Conservation (phyloP, 805 yeast species). For the Starmerella riodocensis region DNA sequence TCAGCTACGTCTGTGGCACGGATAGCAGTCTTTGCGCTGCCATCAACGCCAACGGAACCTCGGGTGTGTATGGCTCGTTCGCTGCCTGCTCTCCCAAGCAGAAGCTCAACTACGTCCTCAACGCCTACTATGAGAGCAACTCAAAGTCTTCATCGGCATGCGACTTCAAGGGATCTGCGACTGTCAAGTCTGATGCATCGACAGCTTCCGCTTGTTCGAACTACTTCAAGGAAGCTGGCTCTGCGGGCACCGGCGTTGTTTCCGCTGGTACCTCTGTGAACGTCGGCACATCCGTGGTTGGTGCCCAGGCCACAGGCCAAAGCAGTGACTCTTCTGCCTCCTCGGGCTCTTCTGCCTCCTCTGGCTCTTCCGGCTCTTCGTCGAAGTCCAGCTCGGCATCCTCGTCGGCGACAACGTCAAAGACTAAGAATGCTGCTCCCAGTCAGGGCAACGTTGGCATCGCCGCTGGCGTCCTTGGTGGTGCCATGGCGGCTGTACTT, state of each 20-base stretch:
- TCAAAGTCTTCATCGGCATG: constrained; percentile 33
- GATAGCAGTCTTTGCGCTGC: constrained; percentile 52
- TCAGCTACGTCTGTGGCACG: constrained; percentile 42
- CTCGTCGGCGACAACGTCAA: constrained; percentile 27
- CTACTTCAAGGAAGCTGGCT: constrained; percentile 50
- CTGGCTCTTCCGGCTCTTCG: constrained; percentile 19
- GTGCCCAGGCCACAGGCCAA: constrained; percentile 4
- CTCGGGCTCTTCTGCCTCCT: constrained; percentile 9
- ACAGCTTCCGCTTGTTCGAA: constrained; percentile 39
- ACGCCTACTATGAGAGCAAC: constrained; percentile 45
- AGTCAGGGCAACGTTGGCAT: constrained; percentile 18
- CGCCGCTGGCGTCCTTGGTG: constrained; percentile 18
- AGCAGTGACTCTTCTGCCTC: constrained; percentile 9
- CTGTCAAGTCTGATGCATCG: constrained; percentile 33
- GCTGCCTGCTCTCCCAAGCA: constrained; percentile 62
- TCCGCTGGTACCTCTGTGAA: constrained; percentile 24
- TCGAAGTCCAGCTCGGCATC: constrained; percentile 19
- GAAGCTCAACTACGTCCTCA: constrained; percentile 53
- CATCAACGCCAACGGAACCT: constrained; percentile 45
- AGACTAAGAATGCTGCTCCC: constrained; percentile 32
- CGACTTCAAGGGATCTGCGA: constrained; percentile 58
- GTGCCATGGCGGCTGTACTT: constrained; percentile 15
- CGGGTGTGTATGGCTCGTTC: constrained; percentile 59
- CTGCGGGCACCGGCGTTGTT: constrained; percentile 47
- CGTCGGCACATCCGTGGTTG: constrained; percentile 13